Evolutionary conservation across 2,329 filamentous ascomycete species (phyloP).

Genomic region (Trichophyton verrucosum): DNA sequence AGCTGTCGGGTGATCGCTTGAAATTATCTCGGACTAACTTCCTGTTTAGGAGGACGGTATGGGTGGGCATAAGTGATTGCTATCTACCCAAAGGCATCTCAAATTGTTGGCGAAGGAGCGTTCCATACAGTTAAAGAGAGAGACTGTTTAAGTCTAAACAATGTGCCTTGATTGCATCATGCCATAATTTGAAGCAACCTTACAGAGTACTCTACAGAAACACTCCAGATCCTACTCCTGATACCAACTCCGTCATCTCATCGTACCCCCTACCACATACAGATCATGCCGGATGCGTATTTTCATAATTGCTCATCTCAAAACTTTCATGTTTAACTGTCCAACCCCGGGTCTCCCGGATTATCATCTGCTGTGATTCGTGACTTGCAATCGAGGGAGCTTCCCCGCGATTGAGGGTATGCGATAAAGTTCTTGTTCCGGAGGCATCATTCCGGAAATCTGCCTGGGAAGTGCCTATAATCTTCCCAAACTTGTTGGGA

Average conservation of each 20-base stretch:
- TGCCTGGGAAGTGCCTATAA: neutral
- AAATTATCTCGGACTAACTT: neutral
- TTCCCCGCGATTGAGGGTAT: neutral
- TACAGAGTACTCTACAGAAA: neutral
- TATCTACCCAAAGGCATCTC: neutral
- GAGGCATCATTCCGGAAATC: neutral
- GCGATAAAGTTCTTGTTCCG: neutral
- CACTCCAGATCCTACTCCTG: neutral
- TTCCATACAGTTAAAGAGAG: neutral
- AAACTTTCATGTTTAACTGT: slow-evolving; percentile 10
- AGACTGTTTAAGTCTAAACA: neutral
- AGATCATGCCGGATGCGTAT: neutral
- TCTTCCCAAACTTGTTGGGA: neutral
- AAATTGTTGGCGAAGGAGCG: neutral
- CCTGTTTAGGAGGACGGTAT: neutral
- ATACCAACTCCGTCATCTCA: neutral
- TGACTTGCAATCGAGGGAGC: slow-evolving; percentile 7
- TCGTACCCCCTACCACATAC: neutral
- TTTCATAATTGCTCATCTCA: slow-evolving; percentile 3
- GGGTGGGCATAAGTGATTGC: neutral
- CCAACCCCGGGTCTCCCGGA: slow-evolving; percentile 15
- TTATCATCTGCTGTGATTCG: slow-evolving; percentile 14
- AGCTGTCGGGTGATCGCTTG: neutral
- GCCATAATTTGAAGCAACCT: neutral
- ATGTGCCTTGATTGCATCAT: neutral